These are phyloP conservation scores for Apiotrichum montevideense DNA, from an alignment of 1,284 basidiomycete genomes.

Conservation along the genomic window DNA sequence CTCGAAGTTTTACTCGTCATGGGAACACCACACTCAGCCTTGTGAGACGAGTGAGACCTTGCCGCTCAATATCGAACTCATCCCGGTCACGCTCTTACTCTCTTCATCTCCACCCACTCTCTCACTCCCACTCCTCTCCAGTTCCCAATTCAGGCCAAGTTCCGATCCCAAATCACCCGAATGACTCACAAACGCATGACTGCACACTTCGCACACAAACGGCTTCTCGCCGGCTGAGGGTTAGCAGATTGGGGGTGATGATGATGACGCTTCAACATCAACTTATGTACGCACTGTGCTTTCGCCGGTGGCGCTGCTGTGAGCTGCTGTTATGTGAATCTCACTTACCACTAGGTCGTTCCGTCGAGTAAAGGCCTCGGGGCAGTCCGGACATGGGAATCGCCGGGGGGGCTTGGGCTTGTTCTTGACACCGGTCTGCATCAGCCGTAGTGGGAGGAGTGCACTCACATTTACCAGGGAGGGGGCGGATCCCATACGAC, in stretches of 20 bases:
- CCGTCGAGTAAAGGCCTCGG: constrained; percentile 17
- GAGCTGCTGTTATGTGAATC: not conserved
- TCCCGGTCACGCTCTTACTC: too few species aligned
- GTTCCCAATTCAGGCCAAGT: too few species aligned
- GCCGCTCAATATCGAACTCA: too few species aligned
- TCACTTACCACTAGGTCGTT: constrained; percentile 17
- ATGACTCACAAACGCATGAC: constrained; percentile 12
- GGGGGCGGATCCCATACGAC: constrained; percentile 1
- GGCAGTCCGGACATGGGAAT: constrained; percentile 17
- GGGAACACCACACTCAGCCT: too few species aligned
- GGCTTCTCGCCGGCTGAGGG: constrained; percentile 18
- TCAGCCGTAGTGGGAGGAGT: not conserved
- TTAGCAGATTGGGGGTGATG: not conserved
- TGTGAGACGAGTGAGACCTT: too few species aligned
- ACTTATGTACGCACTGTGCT: constrained; percentile 11
- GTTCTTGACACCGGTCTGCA: not conserved
- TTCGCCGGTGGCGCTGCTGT: constrained; percentile 17
- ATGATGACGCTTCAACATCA: not conserved
- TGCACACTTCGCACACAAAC: constrained; percentile 15
- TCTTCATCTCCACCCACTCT: too few species aligned
- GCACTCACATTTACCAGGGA: constrained; percentile 1
- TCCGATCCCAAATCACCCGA: too few species aligned
- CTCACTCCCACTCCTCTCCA: too few species aligned
- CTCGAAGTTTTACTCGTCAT: too few species aligned
- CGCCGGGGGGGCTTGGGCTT: constrained; percentile 7